Evolutionary conservation across 371 early-diverging fungal genomes (phyloP).

Genomic region (Phascolomyces articulosus): DNA sequence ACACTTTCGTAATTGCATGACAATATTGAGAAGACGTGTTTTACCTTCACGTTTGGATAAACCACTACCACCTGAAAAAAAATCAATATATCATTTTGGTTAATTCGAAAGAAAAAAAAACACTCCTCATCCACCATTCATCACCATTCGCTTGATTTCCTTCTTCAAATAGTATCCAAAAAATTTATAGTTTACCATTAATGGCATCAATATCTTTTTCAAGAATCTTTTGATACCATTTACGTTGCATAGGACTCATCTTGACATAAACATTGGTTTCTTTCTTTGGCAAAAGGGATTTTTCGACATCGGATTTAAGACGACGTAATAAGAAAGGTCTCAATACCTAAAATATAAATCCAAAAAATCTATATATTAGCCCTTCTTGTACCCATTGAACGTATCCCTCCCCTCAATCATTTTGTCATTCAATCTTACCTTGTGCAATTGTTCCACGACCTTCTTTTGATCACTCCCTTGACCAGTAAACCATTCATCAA

Average conservation of each 20-base stretch:
- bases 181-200: too few species aligned
- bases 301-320: slow-evolving; percentile 98
- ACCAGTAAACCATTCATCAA: slow-evolving; percentile 89
- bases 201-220: slow-evolving; percentile 98
- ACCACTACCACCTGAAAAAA: slow-evolving; percentile 30
- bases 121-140: too few species aligned
- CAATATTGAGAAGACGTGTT: slow-evolving; percentile 95
- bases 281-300: slow-evolving; percentile 95
- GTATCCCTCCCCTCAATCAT: too few species aligned
- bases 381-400: too few species aligned
- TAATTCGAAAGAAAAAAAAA: too few species aligned
- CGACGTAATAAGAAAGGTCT: slow-evolving; percentile 97
- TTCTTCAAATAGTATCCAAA: too few species aligned
- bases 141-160: too few species aligned
- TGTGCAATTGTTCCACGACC: slow-evolving; percentile 92
- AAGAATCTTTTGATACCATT: slow-evolving; percentile 96
- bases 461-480: slow-evolving; percentile 81
- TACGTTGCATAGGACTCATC: slow-evolving; percentile 94
- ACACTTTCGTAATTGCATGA: slow-evolving; percentile 99
- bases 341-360: slow-evolving; percentile 60
- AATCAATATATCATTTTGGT: background rate
- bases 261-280: slow-evolving; percentile 96
- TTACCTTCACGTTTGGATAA: slow-evolving; percentile 75
- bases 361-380: too few species aligned
- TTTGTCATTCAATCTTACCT: slow-evolving; percentile 50